Conservation (phyloP, 371 early-diverging fungal species). For the Nosema muscidifuracis region DNA sequence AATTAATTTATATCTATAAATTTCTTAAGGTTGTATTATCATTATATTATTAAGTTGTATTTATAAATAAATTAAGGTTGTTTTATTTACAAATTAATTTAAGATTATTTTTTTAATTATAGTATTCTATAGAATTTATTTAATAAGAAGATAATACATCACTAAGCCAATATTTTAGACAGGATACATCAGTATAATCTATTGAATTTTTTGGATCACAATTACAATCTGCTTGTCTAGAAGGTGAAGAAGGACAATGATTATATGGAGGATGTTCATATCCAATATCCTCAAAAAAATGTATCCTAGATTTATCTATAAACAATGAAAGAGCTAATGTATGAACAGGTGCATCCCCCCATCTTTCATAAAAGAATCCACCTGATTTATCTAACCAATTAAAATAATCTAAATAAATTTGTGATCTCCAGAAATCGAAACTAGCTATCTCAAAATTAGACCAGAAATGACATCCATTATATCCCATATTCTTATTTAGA, state of each 20-base stretch:
- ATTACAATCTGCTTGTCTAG: constrained; percentile 47
- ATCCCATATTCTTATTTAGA: constrained; percentile 34
- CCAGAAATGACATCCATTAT: constrained; percentile 79
- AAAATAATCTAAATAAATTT: constrained; percentile 70
- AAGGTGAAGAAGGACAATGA: constrained; percentile 59
- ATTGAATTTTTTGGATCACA: constrained; percentile 54
- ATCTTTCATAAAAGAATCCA: constrained; percentile 83
- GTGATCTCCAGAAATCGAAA: constrained; percentile 70
- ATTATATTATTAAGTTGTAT: too few relatives aligned
- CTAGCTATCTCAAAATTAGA: constrained; percentile 87
- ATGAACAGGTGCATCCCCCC: constrained; percentile 92
- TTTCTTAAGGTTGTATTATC: too few relatives aligned
- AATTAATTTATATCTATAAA: too few relatives aligned
- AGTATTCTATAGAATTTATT: too few relatives aligned
- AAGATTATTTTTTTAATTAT: too few relatives aligned
- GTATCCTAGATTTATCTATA: constrained; percentile 68
- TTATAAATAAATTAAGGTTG: too few relatives aligned
- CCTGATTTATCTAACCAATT: constrained; percentile 72
- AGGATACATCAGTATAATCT: constrained; percentile 41
- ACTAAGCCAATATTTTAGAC: constrained; percentile 45
- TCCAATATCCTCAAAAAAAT: constrained; percentile 72
- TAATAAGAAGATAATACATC: constrained; percentile 16
- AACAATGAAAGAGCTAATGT: constrained; percentile 70
- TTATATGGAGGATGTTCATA: constrained; percentile 63
- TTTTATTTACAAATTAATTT: too few relatives aligned